Evolutionary conservation across 805 yeast genomes (phyloP).

Genomic region (Saturnispora ahearnii): DNA sequence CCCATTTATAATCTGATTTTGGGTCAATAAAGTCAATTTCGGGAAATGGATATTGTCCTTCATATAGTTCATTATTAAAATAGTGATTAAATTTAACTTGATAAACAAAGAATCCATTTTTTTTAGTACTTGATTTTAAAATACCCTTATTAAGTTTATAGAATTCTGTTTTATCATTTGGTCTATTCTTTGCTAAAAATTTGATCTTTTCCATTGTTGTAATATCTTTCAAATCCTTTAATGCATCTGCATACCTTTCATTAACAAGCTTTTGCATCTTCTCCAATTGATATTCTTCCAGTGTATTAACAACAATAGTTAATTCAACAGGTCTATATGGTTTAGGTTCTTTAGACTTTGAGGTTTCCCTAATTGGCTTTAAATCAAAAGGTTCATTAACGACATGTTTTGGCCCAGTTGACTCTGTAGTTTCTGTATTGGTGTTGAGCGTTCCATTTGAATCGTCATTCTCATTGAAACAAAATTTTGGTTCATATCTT

Average conservation of each 20-base stretch:
- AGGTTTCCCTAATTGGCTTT: neutral
- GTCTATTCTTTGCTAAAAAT: constrained; percentile 14
- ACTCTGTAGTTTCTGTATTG: too few species aligned
- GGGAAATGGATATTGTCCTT: constrained; percentile 24
- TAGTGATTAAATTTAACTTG: constrained; percentile 29
- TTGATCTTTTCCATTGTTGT: constrained; percentile 18
- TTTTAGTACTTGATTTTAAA: constrained; percentile 12
- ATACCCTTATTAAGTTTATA: constrained; percentile 14
- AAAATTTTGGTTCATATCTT: constrained; percentile 1
- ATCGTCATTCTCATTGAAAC: neutral
- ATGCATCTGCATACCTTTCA: constrained; percentile 11
- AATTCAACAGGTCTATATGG: constrained; percentile 7
- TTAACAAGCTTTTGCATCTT: constrained; percentile 17
- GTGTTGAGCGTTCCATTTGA: constrained; percentile 3
- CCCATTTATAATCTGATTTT: constrained; percentile 18
- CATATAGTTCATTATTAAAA: constrained; percentile 26
- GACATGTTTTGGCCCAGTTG: neutral
- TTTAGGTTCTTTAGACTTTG: neutral
- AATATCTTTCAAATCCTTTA: constrained; percentile 6
- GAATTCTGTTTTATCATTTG: constrained; percentile 13
- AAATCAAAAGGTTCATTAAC: neutral
- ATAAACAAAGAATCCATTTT: constrained; percentile 28
- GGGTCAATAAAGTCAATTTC: constrained; percentile 19
- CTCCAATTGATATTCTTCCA: constrained; percentile 6
- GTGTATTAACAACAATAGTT: constrained; percentile 11